phyloP scores from a whole-genome alignment of 208 protist species.

The Trypanosoma vivax region DNA sequence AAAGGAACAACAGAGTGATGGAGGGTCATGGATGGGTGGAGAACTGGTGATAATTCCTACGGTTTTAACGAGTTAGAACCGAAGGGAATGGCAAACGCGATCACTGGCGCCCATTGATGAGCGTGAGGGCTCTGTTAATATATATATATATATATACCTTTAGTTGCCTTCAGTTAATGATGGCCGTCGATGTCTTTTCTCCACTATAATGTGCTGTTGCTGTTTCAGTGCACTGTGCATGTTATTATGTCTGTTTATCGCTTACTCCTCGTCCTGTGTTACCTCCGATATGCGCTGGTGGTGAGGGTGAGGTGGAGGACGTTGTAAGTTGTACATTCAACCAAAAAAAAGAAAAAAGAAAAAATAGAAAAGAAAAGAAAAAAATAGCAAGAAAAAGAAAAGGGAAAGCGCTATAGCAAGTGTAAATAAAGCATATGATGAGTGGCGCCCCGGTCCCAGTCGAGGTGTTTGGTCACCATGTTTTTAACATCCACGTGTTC shows the following conservation, averaged over 20 bases:
- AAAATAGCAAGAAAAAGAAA: constrained; percentile 1
- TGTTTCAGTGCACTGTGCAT: background rate
- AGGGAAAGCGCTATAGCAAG: background rate
- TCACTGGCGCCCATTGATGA: background rate
- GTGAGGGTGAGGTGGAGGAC: no score
- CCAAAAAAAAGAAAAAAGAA: background rate
- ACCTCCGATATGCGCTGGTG: no score
- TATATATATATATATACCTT: background rate
- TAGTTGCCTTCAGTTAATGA: background rate
- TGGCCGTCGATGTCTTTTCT: background rate
- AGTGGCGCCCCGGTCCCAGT: no score
- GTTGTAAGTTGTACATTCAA: no score
- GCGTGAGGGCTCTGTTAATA: background rate
- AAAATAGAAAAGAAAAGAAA: background rate
- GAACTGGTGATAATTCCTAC: no score
- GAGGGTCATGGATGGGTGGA: no score
- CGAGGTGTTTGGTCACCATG: no score
- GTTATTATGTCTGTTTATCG: no score
- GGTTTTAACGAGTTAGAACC: background rate
- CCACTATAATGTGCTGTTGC: background rate
- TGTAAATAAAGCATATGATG: no score
- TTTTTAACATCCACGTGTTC: no score
- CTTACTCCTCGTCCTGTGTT: no score
- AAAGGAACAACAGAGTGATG: no score
- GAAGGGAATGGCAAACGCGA: background rate